Base-by-base conservation (phyloP, 202 grass and related monocot genomes). In the Zizania palustris region DNA sequence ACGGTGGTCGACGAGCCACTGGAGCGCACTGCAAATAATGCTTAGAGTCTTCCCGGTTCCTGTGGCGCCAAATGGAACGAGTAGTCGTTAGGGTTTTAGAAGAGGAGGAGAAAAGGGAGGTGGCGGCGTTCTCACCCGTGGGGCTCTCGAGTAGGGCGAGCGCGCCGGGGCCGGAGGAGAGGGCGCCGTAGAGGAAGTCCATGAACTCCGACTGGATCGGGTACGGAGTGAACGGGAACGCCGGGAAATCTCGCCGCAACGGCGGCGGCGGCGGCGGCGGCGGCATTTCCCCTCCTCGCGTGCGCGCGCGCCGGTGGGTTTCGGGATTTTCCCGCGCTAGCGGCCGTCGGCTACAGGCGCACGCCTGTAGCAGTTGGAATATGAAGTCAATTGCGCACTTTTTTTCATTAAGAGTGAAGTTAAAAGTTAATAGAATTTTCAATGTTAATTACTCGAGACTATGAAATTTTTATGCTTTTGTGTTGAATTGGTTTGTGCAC, bases 41-140 rank as follows among this genome's bases (percentile, higher is more conserved):
- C 94, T 97, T 66, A 97, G 94, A 22, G 94, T 94, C 86, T 97
- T 93, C 2, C 94, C 91, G 7, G 94, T 93, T 45, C 94, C 94
- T 97, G 74, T 3, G 54, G 79, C 16, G 42, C 34, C 37, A 7
- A 9, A 80, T 53, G 28, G 53, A 6, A 36, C 15, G 33, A 15
- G 28, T 37, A 14, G 1, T 20, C 3, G 41, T 84, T 82, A 87
- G 43, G 21, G 12, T 74, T 71, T 69, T 14, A 21, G 38, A 10
- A 4, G 35, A 33, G 35, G 43, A 44, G 16, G 20, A 56, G n/a
- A 43, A 46, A 11, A 39, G 22, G 20, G 51, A 11, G 5, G 51
- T 37, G 51, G 3, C 7, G 70, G 53, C 12, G 21, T 40, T 66
- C 60, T 71, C 65, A 97, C 94, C 89, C 35, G 94, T 97, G 44